Evolutionary conservation across 305 asterid genomes (phyloP), one percentile per base, ranked within the genome.

Genomic region (Galium porrigens): DNA sequence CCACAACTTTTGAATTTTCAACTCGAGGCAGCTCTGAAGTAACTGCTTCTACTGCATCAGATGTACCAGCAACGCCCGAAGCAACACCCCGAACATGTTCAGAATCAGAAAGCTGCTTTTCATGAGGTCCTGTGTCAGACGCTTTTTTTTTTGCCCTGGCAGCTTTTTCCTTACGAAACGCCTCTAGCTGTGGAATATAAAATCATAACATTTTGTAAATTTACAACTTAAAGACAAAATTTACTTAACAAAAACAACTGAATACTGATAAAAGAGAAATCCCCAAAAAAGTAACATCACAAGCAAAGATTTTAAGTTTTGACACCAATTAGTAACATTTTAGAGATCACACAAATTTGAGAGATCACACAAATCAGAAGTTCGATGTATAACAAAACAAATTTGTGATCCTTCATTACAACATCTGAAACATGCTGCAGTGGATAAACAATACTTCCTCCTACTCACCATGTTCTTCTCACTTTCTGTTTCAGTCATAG

Each of bases 161-260:
- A 36, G 94, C 96, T 75, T 85, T 90, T 79, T 84, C 85, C 75
- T 83, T 80, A 32, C 97, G 99, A 67, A 83, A 94, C 80, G 87
- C 99, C 82, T 85, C 97, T 56, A 94, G 81, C 99, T 94, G 88
- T 68, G 44, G 29, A 37, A 56, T 18, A 51, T 22, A 30, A 32
- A 20, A 69, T 11, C 14, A 39, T 41, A n/a, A 42, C 3, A 67
- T 32, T 18, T 27, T 17, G 36, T 10, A n/a, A 49, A 49, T 9
- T 8, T 30, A 4, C n/a, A 15, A 56, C 44, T 64, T 49, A 15
- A 3, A 20, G 14, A 39, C 7, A n/a, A 22, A 51, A 54, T n/a
- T 32, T 58, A 44, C 12, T 33, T 29, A 44, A 56, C 54, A 54
- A 33, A 33, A 66, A 49, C 48, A 14, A 32, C n/a, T 3, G 4